Evolutionary conservation across 331 rosid genomes (phyloP).

Genomic region (Saraca asoca): DNA sequence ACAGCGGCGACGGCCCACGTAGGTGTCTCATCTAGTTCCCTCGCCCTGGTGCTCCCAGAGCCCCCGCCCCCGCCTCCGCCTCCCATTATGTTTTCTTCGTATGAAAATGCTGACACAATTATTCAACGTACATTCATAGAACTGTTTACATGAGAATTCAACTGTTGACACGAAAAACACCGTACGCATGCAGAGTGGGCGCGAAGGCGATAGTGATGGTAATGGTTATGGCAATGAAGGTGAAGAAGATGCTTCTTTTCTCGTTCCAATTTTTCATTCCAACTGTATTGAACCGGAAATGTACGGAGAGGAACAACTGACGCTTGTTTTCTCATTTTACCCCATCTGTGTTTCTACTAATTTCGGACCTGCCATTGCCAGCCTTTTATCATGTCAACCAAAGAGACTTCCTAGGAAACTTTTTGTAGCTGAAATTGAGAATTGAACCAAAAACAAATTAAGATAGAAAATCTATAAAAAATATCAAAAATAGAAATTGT

Average conservation of each 20-base stretch:
- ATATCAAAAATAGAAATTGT: too few species aligned
- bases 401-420: too few species aligned
- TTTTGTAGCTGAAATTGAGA: slow-evolving; percentile 17
- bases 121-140: not conserved
- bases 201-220: too few species aligned
- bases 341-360: slow-evolving; percentile 8
- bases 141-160: too few species aligned
- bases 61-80: slow-evolving; percentile 49
- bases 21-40: slow-evolving; percentile 79
- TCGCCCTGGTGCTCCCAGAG: not conserved
- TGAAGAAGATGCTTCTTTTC: not conserved
- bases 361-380: slow-evolving; percentile 27
- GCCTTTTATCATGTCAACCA: too few species aligned
- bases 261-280: not conserved
- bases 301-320: slow-evolving; percentile 47
- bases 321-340: slow-evolving; percentile 24
- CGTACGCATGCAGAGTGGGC: too few species aligned
- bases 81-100: slow-evolving; percentile 34
- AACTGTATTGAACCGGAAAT: slow-evolving; percentile 38
- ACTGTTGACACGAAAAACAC: too few species aligned
- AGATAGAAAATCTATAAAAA: too few species aligned
- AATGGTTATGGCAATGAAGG: too few species aligned
- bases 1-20: slow-evolving; percentile 96
- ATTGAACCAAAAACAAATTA: too few species aligned
- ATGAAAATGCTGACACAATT: not conserved